Evolutionary conservation across 176 grass and related monocot genomes (phyloP).

Genomic region (Rhynchospora pubera): DNA sequence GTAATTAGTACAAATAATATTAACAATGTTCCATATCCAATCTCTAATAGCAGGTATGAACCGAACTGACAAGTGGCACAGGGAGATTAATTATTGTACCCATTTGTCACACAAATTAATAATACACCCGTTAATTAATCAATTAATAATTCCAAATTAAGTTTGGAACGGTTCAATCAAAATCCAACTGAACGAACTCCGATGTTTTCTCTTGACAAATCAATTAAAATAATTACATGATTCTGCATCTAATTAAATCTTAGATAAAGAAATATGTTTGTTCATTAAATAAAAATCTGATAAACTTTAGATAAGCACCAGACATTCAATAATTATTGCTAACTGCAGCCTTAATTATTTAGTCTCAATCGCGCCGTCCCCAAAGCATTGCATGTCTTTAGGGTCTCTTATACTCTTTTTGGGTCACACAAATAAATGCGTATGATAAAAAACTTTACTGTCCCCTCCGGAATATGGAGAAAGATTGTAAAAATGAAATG

Average conservation of each 20-base stretch:
- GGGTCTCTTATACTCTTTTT: not conserved
- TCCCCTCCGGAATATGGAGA: too few species aligned
- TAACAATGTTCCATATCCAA: not conserved
- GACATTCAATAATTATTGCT: not conserved
- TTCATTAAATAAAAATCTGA: not conserved
- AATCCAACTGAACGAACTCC: not conserved
- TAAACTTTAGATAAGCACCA: not conserved
- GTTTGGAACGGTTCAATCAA: not conserved
- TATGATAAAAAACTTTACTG: too few species aligned
- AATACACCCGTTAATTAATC: not conserved
- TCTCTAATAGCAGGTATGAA: conserved; percentile 1
- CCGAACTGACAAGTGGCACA: not conserved
- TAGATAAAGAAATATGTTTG: not conserved
- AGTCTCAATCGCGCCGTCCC: too few species aligned
- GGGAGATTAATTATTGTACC: not conserved
- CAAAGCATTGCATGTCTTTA: too few species aligned
- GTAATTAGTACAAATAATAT: conserved; percentile 10
- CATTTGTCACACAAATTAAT: not conserved
- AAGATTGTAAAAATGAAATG: too few species aligned
- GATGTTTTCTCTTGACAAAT: not conserved
- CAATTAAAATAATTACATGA: not conserved
- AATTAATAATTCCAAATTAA: not conserved
- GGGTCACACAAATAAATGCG: not conserved
- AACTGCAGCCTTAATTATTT: not conserved
- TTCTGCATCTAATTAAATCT: not conserved